A percentile compares a stretch with the other conserved stretches of the same genome.
These are phyloP conservation scores for Teunomyces barrocoloradensis DNA, from an alignment of 805 yeast genomes.

Conservation along the genomic window DNA sequence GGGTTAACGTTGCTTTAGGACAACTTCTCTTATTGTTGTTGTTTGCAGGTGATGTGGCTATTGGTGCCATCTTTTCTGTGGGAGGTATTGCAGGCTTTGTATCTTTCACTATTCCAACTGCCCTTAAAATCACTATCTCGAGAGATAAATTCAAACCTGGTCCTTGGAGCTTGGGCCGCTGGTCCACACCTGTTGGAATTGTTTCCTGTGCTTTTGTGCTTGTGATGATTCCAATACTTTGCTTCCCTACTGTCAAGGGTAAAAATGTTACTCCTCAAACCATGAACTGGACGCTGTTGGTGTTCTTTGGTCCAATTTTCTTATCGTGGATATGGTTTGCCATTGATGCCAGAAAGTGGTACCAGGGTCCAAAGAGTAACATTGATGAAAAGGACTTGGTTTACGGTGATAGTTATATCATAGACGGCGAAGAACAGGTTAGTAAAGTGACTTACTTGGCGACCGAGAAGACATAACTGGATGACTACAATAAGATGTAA, in stretches of 20 bases:
- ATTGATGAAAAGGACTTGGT: constrained; percentile 35
- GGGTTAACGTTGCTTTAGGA: constrained; percentile 55
- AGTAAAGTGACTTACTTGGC: not conserved
- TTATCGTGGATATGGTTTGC: constrained; percentile 49
- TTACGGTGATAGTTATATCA: constrained; percentile 18
- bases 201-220: constrained; percentile 49
- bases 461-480: not conserved
- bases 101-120: constrained; percentile 64
- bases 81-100: constrained; percentile 69
- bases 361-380: constrained; percentile 59
- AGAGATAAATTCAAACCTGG: constrained; percentile 55
- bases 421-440: constrained; percentile 8
- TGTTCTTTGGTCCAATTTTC: constrained; percentile 58
- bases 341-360: constrained; percentile 56
- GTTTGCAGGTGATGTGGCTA: constrained; percentile 64
- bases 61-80: constrained; percentile 69
- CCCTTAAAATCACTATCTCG: constrained; percentile 56
- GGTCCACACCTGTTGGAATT: constrained; percentile 47
- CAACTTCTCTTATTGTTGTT: constrained; percentile 54
- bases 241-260: constrained; percentile 49
- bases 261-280: constrained; percentile 32
- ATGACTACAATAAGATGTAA: no score
- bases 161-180: constrained; percentile 63
- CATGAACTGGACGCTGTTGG: constrained; percentile 61
- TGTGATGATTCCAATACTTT: constrained; percentile 58